Evolutionary conservation across 2,329 filamentous ascomycete genomes (phyloP).

Genomic region (Trichoderma hamatum): DNA sequence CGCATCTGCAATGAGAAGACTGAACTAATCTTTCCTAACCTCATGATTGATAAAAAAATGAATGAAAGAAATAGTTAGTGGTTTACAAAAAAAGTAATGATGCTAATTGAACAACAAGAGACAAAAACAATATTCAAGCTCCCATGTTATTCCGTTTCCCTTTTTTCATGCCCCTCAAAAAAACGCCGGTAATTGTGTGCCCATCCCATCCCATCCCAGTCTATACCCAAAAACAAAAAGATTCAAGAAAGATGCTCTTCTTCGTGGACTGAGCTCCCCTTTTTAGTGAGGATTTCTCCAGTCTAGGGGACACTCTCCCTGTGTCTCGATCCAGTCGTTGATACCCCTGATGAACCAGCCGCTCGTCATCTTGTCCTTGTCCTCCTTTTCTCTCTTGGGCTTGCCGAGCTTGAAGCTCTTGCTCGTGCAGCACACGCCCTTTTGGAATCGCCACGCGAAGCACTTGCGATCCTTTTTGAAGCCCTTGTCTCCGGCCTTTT

Average conservation of each 20-base stretch:
- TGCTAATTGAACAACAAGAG: background rate
- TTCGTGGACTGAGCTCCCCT: background rate
- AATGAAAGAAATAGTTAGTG: background rate
- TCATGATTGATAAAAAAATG: background rate
- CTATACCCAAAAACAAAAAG: constrained; percentile 12
- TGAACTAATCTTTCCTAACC: background rate
- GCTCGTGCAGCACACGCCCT: constrained; percentile 49
- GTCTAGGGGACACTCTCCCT: constrained; percentile 47
- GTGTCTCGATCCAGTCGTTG: constrained; percentile 50
- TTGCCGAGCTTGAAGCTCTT: constrained; percentile 50
- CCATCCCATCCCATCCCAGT: constrained; percentile 7
- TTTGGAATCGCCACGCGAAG: constrained; percentile 52
- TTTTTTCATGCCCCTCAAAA: background rate
- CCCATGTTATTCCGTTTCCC: background rate
- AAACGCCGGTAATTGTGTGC: constrained; percentile 13
- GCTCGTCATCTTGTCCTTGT: constrained; percentile 43
- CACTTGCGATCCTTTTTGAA: constrained; percentile 44
- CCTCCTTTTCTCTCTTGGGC: constrained; percentile 40
- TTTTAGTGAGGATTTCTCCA: constrained; percentile 45
- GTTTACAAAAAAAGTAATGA: background rate
- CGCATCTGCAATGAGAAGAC: background rate
- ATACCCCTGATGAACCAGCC: constrained; percentile 54
- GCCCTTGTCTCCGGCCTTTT: constrained; percentile 28
- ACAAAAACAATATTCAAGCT: background rate
- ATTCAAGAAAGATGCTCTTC: constrained; percentile 27